Conservation (phyloP, 192 early-diverging fungal species). For the Coemansia sp. region DNA sequence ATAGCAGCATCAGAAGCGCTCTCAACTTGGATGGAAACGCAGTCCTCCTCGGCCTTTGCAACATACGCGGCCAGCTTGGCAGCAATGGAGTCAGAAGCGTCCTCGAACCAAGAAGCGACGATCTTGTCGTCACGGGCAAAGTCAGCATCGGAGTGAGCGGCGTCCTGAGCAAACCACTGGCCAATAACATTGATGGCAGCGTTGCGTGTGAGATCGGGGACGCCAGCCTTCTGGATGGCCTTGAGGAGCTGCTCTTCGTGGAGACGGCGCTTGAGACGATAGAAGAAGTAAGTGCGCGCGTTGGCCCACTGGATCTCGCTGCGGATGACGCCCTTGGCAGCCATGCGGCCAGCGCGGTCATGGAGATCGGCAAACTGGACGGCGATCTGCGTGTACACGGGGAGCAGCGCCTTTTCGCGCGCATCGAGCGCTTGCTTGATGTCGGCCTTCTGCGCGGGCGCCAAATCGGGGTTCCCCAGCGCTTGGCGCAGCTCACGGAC, state of each 20-base stretch:
- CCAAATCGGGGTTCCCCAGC: constrained; percentile 57
- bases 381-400: constrained; percentile 90
- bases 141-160: constrained; percentile 33
- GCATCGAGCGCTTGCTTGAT: constrained; percentile 73
- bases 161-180: constrained; percentile 62
- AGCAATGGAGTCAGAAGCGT: background rate
- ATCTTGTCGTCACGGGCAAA: constrained; percentile 58
- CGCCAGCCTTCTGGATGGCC: constrained; percentile 45
- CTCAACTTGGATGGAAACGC: constrained; percentile 6
- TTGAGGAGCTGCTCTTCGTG: constrained; percentile 75
- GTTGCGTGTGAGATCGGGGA: constrained; percentile 39
- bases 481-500: constrained; percentile 73
- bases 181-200: constrained; percentile 56
- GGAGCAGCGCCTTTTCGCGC: constrained; percentile 83
- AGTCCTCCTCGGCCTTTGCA: constrained; percentile 3
- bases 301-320: constrained; percentile 77
- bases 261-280: constrained; percentile 82
- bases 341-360: constrained; percentile 94
- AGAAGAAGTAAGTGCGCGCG: constrained; percentile 88
- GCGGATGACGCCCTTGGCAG: constrained; percentile 87
- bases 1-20: constrained; percentile 38
- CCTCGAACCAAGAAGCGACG: constrained; percentile 66
- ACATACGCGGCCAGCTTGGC: constrained; percentile 13
- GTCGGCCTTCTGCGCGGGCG: constrained; percentile 63
- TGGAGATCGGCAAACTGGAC: constrained; percentile 98